Base-by-base conservation (phyloP, 1,284 basidiomycete species). In the Apiotrichum gamsii region DNA sequence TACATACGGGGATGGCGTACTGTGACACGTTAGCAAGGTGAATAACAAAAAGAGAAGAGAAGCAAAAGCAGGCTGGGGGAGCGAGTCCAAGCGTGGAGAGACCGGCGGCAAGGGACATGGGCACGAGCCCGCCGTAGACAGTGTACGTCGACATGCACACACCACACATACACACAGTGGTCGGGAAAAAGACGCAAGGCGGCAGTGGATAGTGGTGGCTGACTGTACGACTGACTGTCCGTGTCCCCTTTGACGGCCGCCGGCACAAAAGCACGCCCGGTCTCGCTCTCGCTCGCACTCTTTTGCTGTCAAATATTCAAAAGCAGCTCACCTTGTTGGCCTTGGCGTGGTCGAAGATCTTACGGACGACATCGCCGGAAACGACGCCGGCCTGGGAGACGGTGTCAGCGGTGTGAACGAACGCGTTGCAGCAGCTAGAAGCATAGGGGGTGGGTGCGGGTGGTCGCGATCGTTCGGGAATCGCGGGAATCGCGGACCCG, bases 321-420 rank as follows among this genome's bases (percentile, higher is more conserved):
- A n/a, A n/a, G n/a, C n/a, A n/a, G n/a, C 81, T 59, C 58, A 86
- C 88, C 76, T 90, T 79, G 71, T 91, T 69, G 65, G 83, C 79
- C 66, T 83, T 83, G 29, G 88, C 88, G 73, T 90, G 88, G 65
- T 89, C 82, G 70, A 91, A 89, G 61, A 94, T 76, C 74, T 87
- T 88, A 74, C 85, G 81, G 63, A 86, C 83, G 11, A 11, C 11
- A 28, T 89, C 83, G 73, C 88, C 89, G 58, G 85, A 87, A 63
- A 93, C 73, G 56, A 93, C 89, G 64, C 89, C 89, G 72, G 86
- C 77, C 87, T 89, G 56, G 4, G 33, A 13, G 19, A 44, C 10
- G 30, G 36, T n/a, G 16, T 35, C 32, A 21, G 23, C 15, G 25
- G 29, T 16, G 39, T 30, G n/a, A n/a, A n/a, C n/a, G 11, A 28